These are phyloP conservation scores for Nemania sp. DNA, from an alignment of 2,329 filamentous ascomycete species.

Conservation along the genomic window DNA sequence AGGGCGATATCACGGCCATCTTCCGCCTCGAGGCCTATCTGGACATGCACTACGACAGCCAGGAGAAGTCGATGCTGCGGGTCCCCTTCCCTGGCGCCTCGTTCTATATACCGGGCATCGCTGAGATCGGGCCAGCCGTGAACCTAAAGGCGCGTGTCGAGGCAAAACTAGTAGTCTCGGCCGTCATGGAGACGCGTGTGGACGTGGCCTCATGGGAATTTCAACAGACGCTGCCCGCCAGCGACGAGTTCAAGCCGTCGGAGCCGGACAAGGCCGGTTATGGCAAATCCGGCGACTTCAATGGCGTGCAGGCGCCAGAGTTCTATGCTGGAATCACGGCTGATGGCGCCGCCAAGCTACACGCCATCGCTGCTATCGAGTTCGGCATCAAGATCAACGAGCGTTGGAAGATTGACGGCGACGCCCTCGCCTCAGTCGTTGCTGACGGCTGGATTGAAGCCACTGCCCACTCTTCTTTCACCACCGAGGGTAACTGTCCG, in stretches of 20 bases:
- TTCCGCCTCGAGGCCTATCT: not conserved
- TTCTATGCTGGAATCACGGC: constrained; percentile 1
- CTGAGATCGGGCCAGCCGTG: not conserved
- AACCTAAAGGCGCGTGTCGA: not conserved
- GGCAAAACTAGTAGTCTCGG: not conserved
- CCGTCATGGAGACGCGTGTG: constrained; percentile 1
- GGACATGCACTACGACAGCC: constrained; percentile 12
- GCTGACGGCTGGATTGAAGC: constrained; percentile 1
- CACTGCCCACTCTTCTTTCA: not conserved
- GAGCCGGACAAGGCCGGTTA: not conserved
- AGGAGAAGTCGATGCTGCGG: constrained; percentile 27
- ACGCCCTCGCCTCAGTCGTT: not conserved
- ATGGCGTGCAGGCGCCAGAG: not conserved
- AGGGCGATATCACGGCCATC: constrained; percentile 28
- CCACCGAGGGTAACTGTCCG: not conserved
- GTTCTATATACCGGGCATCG: not conserved
- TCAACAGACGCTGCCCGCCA: not conserved
- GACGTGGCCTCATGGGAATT: constrained; percentile 3
- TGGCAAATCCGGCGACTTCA: not conserved
- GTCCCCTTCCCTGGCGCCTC: not conserved
- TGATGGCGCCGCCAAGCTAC: not conserved
- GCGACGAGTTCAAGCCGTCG: not conserved
- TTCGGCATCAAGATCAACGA: not conserved
- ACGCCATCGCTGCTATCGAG: constrained; percentile 1
- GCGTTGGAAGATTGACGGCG: not conserved